Percentiles rank a stretch among this genome's conserved stretches.
Conservation (phyloP, 2,329 filamentous ascomycete genomes). For the Bipolaris zeicola region DNA sequence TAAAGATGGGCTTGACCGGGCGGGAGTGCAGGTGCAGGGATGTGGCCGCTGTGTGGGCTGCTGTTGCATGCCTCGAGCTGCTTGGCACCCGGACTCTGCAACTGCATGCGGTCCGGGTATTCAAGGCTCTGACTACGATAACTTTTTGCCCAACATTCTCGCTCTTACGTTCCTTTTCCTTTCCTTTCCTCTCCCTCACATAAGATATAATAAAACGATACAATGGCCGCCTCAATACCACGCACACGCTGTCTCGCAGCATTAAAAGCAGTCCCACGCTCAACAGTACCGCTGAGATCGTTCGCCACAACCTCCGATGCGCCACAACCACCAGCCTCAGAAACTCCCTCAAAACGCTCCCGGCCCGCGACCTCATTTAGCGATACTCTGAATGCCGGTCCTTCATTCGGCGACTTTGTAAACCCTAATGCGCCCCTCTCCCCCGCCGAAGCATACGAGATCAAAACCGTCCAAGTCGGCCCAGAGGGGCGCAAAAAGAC, state of each 20-base stretch:
- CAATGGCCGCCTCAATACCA: slow-evolving; percentile 42
- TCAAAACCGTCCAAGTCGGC: slow-evolving; percentile 66
- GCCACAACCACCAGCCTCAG: slow-evolving; percentile 23
- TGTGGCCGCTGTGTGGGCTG: slow-evolving; percentile 41
- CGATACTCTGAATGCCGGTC: slow-evolving; percentile 68
- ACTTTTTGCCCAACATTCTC: slow-evolving; percentile 8
- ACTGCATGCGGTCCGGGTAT: slow-evolving; percentile 20
- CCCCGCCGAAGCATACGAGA: slow-evolving; percentile 61
- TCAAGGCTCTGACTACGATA: slow-evolving; percentile 13
- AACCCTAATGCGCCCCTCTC: slow-evolving; percentile 51
- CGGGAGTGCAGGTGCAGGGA: slow-evolving; percentile 38
- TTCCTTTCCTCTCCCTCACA: not conserved
- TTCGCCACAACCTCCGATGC: slow-evolving; percentile 45
- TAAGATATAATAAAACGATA: not conserved
- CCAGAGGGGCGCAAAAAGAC: slow-evolving; percentile 67
- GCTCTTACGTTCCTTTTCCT: slow-evolving; percentile 3
- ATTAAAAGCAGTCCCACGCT: slow-evolving; percentile 24
- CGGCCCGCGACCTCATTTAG: slow-evolving; percentile 61
- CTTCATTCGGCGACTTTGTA: slow-evolving; percentile 69
- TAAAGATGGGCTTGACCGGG: slow-evolving; percentile 29
- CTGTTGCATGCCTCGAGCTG: slow-evolving; percentile 12
- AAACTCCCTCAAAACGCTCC: slow-evolving; percentile 35
- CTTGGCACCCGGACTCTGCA: slow-evolving; percentile 15
- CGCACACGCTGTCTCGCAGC: slow-evolving; percentile 40
- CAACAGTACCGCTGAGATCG: slow-evolving; percentile 27